phyloP scores from a whole-genome alignment of 768 basidiomycete species.

The Suillus subalutaceus region DNA sequence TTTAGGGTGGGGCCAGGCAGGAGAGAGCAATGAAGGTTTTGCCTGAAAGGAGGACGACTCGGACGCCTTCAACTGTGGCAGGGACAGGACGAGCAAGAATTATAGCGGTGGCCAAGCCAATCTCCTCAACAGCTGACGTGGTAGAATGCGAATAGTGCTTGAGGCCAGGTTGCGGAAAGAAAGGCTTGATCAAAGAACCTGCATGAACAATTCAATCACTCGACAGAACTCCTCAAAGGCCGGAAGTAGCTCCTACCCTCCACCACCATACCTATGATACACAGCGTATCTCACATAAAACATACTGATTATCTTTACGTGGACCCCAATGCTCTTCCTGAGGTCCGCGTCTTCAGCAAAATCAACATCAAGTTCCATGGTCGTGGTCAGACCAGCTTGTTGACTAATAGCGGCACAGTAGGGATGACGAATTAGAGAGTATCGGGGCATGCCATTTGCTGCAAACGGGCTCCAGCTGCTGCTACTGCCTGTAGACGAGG shows the following conservation, averaged over 20 bases:
- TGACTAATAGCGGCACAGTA: slow-evolving; percentile 53
- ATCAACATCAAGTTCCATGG: slow-evolving; percentile 54
- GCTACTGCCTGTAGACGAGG: slow-evolving; percentile 44
- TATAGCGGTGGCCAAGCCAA: slow-evolving; percentile 49
- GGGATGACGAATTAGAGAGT: slow-evolving; percentile 43
- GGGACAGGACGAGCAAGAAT: slow-evolving; percentile 50
- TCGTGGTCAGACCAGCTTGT: slow-evolving; percentile 40
- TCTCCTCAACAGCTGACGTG: slow-evolving; percentile 41
- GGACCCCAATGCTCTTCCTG: slow-evolving; percentile 43
- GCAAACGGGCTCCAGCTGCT: slow-evolving; percentile 49
- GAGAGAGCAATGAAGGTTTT: slow-evolving; percentile 14
- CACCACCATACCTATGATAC: slow-evolving; percentile 50
- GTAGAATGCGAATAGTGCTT: slow-evolving; percentile 41
- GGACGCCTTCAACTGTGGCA: slow-evolving; percentile 49
- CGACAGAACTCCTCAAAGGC: neutral
- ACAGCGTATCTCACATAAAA: slow-evolving; percentile 48
- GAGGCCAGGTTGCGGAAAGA: slow-evolving; percentile 52
- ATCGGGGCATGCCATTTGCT: slow-evolving; percentile 53
- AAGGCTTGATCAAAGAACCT: slow-evolving; percentile 53
- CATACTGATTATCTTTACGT: slow-evolving; percentile 43
- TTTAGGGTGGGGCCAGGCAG: neutral
- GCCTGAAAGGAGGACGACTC: slow-evolving; percentile 55
- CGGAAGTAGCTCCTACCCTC: slow-evolving; percentile 40
- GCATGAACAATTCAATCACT: slow-evolving; percentile 1
- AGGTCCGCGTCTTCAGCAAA: slow-evolving; percentile 28